A percentile compares a stretch with the other conserved stretches of the same genome.
These are phyloP conservation scores for Umbelopsis ramanniana DNA, from an alignment of 192 early-diverging fungal genomes.

Conservation along the genomic window DNA sequence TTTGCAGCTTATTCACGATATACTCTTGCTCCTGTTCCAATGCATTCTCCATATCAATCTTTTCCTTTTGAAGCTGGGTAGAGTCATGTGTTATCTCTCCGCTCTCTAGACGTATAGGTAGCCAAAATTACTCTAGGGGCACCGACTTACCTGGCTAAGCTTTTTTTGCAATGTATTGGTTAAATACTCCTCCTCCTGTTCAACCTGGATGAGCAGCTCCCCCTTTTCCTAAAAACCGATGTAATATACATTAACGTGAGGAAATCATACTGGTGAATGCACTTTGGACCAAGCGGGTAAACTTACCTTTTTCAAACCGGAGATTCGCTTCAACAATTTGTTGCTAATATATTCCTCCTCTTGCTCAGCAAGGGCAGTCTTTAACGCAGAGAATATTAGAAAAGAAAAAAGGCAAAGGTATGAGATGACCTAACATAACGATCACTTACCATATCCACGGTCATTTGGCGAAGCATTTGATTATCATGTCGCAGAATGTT, in stretches of 20 bases:
- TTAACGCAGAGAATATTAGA: constrained; percentile 14
- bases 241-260: neutral
- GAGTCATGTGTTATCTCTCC: neutral
- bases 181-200: constrained; percentile 82
- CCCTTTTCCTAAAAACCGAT: constrained; percentile 59
- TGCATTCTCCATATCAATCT: constrained; percentile 87
- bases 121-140: neutral
- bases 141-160: constrained; percentile 52
- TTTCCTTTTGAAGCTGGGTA: constrained; percentile 79
- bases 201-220: constrained; percentile 73
- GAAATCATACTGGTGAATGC: neutral
- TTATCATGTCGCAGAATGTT: constrained; percentile 66
- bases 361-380: constrained; percentile 62
- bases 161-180: constrained; percentile 82
- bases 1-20: constrained; percentile 87
- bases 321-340: constrained; percentile 72
- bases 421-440: too few species aligned
- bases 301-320: constrained; percentile 63
- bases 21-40: constrained; percentile 93
- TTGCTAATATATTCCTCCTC: constrained; percentile 82
- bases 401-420: neutral
- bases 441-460: constrained; percentile 57
- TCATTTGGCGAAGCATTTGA: constrained; percentile 58
- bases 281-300: neutral
- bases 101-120: neutral